Conservation (phyloP, 441 rosid species). For the Gossypium davidsonii region DNA sequence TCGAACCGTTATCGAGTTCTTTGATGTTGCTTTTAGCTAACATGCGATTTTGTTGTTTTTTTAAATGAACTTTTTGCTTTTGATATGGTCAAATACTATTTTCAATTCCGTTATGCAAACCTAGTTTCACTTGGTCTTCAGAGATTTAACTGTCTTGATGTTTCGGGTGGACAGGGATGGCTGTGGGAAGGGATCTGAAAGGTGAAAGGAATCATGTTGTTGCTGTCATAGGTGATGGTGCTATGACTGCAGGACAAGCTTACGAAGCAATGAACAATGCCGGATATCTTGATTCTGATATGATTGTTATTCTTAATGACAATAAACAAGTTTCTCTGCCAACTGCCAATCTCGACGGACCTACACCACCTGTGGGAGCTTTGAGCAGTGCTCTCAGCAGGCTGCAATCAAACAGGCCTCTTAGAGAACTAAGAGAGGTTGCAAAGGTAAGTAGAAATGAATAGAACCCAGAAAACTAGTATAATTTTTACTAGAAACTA, state of each 20-base stretch:
- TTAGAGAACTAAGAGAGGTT: constrained; percentile 87
- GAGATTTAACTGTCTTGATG: background rate
- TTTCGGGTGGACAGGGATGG: constrained; percentile 61
- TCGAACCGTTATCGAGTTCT: background rate
- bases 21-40: background rate
- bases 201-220: constrained; percentile 66
- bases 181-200: constrained; percentile 83
- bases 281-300: constrained; percentile 88
- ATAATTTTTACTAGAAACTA: background rate
- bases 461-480: background rate
- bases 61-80: background rate
- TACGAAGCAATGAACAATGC: constrained; percentile 97
- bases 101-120: background rate
- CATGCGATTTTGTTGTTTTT: background rate
- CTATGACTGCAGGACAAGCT: constrained; percentile 98
- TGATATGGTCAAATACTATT: background rate
- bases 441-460: constrained; percentile 53
- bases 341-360: constrained; percentile 85
- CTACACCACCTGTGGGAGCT: constrained; percentile 90
- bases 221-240: constrained; percentile 89
- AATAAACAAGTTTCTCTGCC: constrained; percentile 94
- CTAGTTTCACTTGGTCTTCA: background rate
- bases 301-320: constrained; percentile 92
- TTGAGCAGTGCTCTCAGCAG: constrained; percentile 90
- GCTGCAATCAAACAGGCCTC: constrained; percentile 83